Evolutionary conservation across 352 stramenopile genomes (phyloP), one percentile per base, ranked within the genome.

Genomic region (Phytophthora crassamura): DNA sequence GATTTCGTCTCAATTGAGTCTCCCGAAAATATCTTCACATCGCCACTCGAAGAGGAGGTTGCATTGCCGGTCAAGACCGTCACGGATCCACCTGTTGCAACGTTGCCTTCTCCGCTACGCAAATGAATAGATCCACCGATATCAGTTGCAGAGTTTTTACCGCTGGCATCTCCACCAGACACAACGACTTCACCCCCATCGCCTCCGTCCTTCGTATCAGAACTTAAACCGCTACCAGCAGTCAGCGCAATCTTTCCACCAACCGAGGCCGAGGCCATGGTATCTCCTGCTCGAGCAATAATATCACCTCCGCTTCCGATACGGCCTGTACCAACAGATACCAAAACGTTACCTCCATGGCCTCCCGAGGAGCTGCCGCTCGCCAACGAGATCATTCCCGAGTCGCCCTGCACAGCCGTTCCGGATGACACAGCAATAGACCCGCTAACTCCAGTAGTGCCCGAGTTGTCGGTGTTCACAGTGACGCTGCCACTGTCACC

Each of bases 401-500:
- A 92, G 53, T 88, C 78, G 34, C 86, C 85, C 49, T 63, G 71
- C 39, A 51, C 65, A 45, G 84, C 69, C 30, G 67, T 78, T 22
- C 87, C 90, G 25, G 90, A 93, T 1, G 52, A 77, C 35, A 95
- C 62, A 22, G 58, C 54, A 48, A 97, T 75, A n/a, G 67, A 77
- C 3, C 91, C 90, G 60, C 84, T 97, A 15, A 78, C 77, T n/a
- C 93, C 93, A 58, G 69, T 59, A 47, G 66, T 77, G 11, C 92
- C 93, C 10, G 91, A 91, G 35, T 87, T 75, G 15, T 86, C 77
- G 7, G 88, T 97, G 25, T 70, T 70, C 34, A 98, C 59, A 14
- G 62, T 78, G n/a, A 98, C 64, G 33, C 64, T 69, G 9, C 96
- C 95, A 53, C 87, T 98, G 48, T 93, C 89, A 33, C 60, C 64